Evolutionary conservation across 169 alveolate species (phyloP).

Genomic region (Eimeria sp.): DNA sequence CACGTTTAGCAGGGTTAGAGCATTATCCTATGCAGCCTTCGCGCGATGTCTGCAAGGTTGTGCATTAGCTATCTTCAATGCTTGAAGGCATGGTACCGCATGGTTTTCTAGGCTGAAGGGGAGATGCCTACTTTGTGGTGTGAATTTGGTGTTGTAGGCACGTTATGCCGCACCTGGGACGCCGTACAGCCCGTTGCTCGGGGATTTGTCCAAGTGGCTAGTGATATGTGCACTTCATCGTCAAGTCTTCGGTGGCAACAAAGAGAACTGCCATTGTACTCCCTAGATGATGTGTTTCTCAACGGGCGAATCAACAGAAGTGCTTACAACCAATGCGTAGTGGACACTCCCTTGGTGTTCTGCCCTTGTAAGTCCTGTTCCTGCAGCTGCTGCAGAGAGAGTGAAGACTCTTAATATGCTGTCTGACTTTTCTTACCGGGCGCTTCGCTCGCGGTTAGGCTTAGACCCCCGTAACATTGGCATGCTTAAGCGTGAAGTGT

Average conservation of each 20-base stretch:
- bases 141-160: slow-evolving; percentile 10
- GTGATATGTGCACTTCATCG: slow-evolving; percentile 26
- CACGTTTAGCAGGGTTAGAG: background rate
- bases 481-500: background rate
- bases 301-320: background rate
- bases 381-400: background rate
- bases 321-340: slow-evolving; percentile 48
- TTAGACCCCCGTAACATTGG: background rate
- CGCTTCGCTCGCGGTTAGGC: background rate
- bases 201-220: slow-evolving; percentile 60
- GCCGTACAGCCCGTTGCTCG: slow-evolving; percentile 59
- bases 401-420: background rate
- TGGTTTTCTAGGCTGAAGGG: background rate
- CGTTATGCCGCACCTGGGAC: slow-evolving; percentile 23
- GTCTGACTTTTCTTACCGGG: background rate
- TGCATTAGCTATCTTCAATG: background rate
- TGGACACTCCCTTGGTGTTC: slow-evolving; percentile 33
- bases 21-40: background rate
- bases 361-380: slow-evolving; percentile 61
- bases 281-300: slow-evolving; percentile 27
- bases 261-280: slow-evolving; percentile 45
- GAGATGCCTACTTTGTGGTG: background rate
- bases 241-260: slow-evolving; percentile 47
- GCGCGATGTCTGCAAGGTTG: background rate
- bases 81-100: background rate